Conservation (phyloP, 2,329 filamentous ascomycete genomes). For the Dactylellina leptospora region DNA sequence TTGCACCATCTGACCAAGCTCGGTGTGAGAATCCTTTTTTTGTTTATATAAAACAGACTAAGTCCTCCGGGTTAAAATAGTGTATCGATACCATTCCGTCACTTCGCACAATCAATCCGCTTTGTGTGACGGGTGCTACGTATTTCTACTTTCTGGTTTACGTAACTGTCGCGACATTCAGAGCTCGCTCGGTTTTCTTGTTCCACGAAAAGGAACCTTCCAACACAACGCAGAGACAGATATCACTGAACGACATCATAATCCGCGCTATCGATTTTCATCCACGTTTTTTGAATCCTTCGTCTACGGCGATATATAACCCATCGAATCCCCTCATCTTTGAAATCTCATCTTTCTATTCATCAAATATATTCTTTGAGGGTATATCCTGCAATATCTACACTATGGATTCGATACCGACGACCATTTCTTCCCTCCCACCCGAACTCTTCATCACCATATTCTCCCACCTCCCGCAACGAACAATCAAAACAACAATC, state of each 20-base stretch:
- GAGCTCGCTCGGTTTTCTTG: background rate
- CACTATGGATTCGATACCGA: background rate
- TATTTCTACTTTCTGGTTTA: slow-evolving; percentile 24
- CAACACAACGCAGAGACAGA: slow-evolving; percentile 20
- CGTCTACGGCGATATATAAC: no score
- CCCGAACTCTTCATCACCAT: slow-evolving; percentile 39
- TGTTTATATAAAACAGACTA: slow-evolving; percentile 29
- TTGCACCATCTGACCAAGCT: slow-evolving; percentile 10
- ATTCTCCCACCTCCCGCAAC: slow-evolving; percentile 28
- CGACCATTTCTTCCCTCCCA: slow-evolving; percentile 15
- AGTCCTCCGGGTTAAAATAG: background rate
- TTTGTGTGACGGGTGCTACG: slow-evolving; percentile 2
- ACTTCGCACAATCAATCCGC: background rate
- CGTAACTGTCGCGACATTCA: slow-evolving; percentile 31
- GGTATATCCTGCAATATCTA: no score
- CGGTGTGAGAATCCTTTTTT: background rate
- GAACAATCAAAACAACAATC: slow-evolving; percentile 22
- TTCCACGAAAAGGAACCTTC: background rate
- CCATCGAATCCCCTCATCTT: no score
- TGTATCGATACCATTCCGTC: slow-evolving; percentile 17
- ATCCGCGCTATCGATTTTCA: no score
- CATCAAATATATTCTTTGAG: no score
- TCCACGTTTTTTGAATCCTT: no score
- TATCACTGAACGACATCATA: slow-evolving; percentile 30
- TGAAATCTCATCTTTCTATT: no score